Evolutionary conservation across 2,329 filamentous ascomycete genomes (phyloP).

Genomic region (Cytospora mali): DNA sequence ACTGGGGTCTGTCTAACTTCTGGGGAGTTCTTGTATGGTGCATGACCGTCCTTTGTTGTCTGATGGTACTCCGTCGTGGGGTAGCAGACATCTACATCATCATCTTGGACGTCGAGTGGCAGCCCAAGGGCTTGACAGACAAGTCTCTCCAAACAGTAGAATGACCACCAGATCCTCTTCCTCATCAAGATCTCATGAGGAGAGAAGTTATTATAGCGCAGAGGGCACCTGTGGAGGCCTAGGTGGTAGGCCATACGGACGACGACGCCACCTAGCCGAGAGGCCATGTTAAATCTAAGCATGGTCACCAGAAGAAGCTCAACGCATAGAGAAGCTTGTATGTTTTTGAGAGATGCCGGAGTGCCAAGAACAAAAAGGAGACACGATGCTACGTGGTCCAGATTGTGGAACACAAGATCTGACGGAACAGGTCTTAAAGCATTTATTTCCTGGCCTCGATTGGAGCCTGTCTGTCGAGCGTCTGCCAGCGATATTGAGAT

Average conservation of each 20-base stretch:
- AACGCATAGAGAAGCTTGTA: conserved; percentile 55
- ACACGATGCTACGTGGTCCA: conserved; percentile 53
- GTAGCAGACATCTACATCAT: conserved; percentile 60
- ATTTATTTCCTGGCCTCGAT: neutral
- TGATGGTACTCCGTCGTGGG: conserved; percentile 14
- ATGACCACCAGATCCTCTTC: conserved; percentile 58
- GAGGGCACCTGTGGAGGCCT: conserved; percentile 60
- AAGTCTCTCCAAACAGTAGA: conserved; percentile 58
- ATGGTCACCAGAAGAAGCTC: conserved; percentile 59
- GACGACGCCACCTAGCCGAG: conserved; percentile 56
- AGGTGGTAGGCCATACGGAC: conserved; percentile 59
- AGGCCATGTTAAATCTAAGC: conserved; percentile 59
- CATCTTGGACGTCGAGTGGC: conserved; percentile 57
- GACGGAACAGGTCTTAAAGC: conserved; percentile 41
- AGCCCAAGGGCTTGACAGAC: conserved; percentile 59
- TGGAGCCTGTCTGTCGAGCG: conserved; percentile 43
- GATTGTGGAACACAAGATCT: conserved; percentile 47
- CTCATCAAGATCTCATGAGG: conserved; percentile 49
- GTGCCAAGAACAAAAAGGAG: conserved; percentile 49
- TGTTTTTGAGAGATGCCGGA: conserved; percentile 48
- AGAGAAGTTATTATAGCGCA: conserved; percentile 53
- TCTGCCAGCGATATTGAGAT: conserved; percentile 58
- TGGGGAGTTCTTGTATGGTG: neutral
- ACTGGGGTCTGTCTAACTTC: neutral
- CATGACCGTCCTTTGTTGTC: neutral